A percentile compares a stretch with the other conserved stretches of the same genome.
These are phyloP conservation scores for Coffea humblotiana DNA, from an alignment of 305 asterid species.

Conservation along the genomic window DNA sequence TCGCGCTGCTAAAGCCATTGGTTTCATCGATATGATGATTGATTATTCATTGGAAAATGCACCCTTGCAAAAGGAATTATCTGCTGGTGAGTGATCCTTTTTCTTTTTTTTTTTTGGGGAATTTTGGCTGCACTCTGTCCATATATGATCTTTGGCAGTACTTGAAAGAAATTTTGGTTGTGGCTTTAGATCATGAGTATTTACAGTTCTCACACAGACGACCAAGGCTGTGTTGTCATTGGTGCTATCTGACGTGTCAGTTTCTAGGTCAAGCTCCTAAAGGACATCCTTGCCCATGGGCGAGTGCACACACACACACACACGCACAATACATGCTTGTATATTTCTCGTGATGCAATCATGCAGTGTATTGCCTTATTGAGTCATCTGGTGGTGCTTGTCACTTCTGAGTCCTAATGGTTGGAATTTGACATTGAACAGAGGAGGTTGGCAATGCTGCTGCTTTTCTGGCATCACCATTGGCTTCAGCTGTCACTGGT, in stretches of 20 bases:
- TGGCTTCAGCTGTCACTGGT: conserved; percentile 92
- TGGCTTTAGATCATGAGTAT: background rate
- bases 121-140: background rate
- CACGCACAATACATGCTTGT: too few species aligned
- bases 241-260: background rate
- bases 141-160: background rate
- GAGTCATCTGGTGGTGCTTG: background rate
- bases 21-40: conserved; percentile 92
- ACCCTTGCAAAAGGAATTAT: conserved; percentile 59
- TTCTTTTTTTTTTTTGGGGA: background rate
- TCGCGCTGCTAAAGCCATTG: conserved; percentile 92
- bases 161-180: background rate
- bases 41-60: conserved; percentile 84
- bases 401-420: conserved; percentile 1
- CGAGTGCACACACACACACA: background rate
- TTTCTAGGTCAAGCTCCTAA: background rate
- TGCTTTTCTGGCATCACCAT: conserved; percentile 80
- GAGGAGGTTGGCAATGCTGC: conserved; percentile 93
- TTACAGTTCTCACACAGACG: too few species aligned
- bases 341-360: background rate
- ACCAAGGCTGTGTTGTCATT: background rate
- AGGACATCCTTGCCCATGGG: background rate
- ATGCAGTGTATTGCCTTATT: too few species aligned
- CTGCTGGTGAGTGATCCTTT: conserved; percentile 33
- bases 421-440: conserved; percentile 33